Conservation (phyloP, 225 moss, liverwort and hornwort genomes). For the Sphagnum tenellum region DNA sequence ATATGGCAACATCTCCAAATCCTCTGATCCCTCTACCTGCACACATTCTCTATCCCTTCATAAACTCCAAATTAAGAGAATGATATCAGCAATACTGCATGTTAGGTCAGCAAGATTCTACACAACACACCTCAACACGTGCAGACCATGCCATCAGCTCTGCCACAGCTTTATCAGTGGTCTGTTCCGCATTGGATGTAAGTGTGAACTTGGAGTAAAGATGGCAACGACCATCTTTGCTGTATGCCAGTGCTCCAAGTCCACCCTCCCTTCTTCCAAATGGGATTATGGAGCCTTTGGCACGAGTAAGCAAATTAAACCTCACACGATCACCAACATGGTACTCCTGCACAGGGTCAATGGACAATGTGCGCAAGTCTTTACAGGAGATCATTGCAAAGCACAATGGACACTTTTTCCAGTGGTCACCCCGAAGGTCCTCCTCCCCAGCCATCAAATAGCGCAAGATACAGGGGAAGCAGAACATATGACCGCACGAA, state of each 20-base stretch:
- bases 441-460: constrained; percentile 68
- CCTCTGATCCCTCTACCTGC: constrained; percentile 59
- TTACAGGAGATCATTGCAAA: constrained; percentile 90
- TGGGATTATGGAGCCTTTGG: constrained; percentile 82
- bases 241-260: constrained; percentile 68
- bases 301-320: constrained; percentile 73
- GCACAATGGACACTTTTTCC: constrained; percentile 98
- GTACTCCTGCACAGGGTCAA: constrained; percentile 63
- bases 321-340: constrained; percentile 49
- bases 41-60: constrained; percentile 5
- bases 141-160: constrained; percentile 64
- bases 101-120: neutral
- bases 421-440: constrained; percentile 58
- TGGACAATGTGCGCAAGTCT: constrained; percentile 79
- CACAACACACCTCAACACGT: constrained; percentile 14
- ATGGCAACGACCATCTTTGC: constrained; percentile 77
- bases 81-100: neutral
- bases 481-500: constrained; percentile 91
- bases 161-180: constrained; percentile 51
- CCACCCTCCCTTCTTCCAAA: constrained; percentile 63
- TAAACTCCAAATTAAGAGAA: neutral
- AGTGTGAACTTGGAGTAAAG: constrained; percentile 91
- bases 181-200: constrained; percentile 69
- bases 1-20: constrained; percentile 70
- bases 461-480: constrained; percentile 87